Evolutionary conservation across 2,329 filamentous ascomycete species (phyloP), one percentile per base, ranked within the genome.

Genomic region (Pseudopyricularia cyperi): DNA sequence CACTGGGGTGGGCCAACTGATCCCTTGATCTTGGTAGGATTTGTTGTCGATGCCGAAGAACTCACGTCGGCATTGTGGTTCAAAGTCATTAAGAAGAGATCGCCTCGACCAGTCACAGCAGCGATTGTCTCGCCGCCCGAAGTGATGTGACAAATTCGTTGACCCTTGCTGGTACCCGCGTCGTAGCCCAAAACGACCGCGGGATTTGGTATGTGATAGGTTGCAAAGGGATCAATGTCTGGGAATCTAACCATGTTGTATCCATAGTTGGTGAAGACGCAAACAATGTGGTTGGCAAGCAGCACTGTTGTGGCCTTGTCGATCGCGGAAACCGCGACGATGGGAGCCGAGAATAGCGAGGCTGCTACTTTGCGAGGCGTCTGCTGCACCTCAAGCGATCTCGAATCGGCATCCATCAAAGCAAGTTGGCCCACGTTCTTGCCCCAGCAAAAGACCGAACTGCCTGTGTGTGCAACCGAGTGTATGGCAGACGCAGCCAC

Each of bases 371-470:
- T 91, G 47, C 93, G 80, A 24, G 93, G 93, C 1, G 80, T 82
- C 19, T 77, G 70, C 62, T 97, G 93, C n/a, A 85, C 71, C 58
- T 93, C 87, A 5, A 97, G 76, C 0, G 89, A 96, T 46, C 90
- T 82, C 26, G 93, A 94, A 67, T 97, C 91, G 0, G 93, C 91
- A 64, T 96, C 93, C 70, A 96, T 89, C 51, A 98, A 76, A 5
- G 89, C 93, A 47, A 98, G 77, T 65, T 98, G 93, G 2, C 93
- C 93, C 59, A 89, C 82, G 60, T 97, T 98, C 61, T 93, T 94
- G 22, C 93, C 93, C 75, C 95, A 98, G 2, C 89, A 95, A 63
- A 87, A 98, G 1, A 98, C 70, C 1, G 88, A 87, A 1, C 81
- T 80, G 1, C 78, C 75, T 0, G 89, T 96, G 61, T 93, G 86